Percentiles rank a stretch among this genome's conserved stretches.
phyloP scores from a whole-genome alignment of 1,139 yeast species.

The Kazachstania sp. region DNA sequence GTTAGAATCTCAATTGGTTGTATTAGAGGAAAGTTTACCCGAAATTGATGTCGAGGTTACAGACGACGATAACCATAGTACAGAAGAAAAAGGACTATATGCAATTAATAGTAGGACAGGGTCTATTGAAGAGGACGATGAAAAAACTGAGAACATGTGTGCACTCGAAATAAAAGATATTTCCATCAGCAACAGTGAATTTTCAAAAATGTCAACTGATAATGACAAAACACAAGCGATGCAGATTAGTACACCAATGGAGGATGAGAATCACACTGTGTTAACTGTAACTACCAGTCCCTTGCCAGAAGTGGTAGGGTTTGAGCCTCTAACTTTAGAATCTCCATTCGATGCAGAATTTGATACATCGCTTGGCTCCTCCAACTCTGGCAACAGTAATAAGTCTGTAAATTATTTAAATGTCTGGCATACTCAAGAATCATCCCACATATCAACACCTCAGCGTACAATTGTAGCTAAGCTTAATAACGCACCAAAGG shows the following conservation, averaged over 20 bases:
- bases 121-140: too few species aligned
- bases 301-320: slow-evolving; percentile 7
- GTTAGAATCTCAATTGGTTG: neutral
- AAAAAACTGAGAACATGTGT: neutral
- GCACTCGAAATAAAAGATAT: too few species aligned
- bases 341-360: slow-evolving; percentile 21
- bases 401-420: slow-evolving; percentile 27
- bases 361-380: slow-evolving; percentile 37
- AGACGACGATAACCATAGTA: neutral
- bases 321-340: slow-evolving; percentile 20
- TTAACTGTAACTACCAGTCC: neutral
- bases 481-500: neutral
- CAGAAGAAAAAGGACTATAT: neutral
- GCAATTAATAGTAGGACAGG: too few species aligned
- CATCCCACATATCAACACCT: neutral
- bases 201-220: too few species aligned
- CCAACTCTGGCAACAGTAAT: slow-evolving; percentile 39
- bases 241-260: too few species aligned
- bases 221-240: too few species aligned
- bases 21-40: neutral
- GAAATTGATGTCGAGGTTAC: neutral
- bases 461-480: neutral
- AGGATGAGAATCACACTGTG: too few species aligned
- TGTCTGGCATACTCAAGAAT: slow-evolving; percentile 34
- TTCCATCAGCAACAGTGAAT: too few species aligned